phyloP scores from a whole-genome alignment of 2,329 filamentous ascomycete species.

The Dendryphion nanum region DNA sequence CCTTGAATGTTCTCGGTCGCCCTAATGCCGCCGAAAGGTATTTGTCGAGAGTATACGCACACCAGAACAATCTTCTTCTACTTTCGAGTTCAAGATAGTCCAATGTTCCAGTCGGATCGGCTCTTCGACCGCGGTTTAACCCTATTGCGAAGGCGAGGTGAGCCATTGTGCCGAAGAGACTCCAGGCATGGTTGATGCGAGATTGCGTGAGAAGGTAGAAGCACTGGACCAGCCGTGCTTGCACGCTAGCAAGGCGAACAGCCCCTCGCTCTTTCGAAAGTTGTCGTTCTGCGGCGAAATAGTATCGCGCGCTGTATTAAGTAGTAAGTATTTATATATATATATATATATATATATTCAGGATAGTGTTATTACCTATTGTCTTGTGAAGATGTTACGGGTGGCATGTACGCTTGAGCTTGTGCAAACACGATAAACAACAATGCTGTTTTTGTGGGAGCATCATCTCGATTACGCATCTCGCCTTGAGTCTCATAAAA shows the following conservation, averaged over 20 bases:
- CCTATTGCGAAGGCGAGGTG: slow-evolving; percentile 53
- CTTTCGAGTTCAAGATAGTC: slow-evolving; percentile 54
- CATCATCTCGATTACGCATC: slow-evolving; percentile 41
- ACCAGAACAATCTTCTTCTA: slow-evolving; percentile 61
- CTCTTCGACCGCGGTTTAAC: slow-evolving; percentile 40
- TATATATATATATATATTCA: background rate
- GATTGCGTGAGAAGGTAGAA: slow-evolving; percentile 60
- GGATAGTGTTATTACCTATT: slow-evolving; percentile 18
- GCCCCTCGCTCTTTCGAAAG: slow-evolving; percentile 53
- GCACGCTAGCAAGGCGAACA: slow-evolving; percentile 56
- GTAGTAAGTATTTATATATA: slow-evolving; percentile 6
- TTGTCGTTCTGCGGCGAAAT: slow-evolving; percentile 44
- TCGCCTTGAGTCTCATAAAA: slow-evolving; percentile 47
- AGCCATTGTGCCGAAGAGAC: slow-evolving; percentile 57
- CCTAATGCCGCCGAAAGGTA: slow-evolving; percentile 65
- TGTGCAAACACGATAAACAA: slow-evolving; percentile 57
- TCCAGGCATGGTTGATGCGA: slow-evolving; percentile 61
- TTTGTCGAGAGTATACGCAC: slow-evolving; percentile 61
- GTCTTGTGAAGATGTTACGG: slow-evolving; percentile 21
- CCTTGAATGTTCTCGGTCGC: slow-evolving; percentile 59
- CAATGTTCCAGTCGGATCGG: slow-evolving; percentile 23
- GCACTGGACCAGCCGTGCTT: slow-evolving; percentile 58
- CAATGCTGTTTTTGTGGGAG: slow-evolving; percentile 45
- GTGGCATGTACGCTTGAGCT: slow-evolving; percentile 44
- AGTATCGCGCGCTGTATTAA: slow-evolving; percentile 42